Percentiles rank a stretch among this genome's conserved stretches.
These are phyloP conservation scores for Emiliania huxleyi DNA, from an alignment of 78 protist genomes.

Conservation along the genomic window DNA sequence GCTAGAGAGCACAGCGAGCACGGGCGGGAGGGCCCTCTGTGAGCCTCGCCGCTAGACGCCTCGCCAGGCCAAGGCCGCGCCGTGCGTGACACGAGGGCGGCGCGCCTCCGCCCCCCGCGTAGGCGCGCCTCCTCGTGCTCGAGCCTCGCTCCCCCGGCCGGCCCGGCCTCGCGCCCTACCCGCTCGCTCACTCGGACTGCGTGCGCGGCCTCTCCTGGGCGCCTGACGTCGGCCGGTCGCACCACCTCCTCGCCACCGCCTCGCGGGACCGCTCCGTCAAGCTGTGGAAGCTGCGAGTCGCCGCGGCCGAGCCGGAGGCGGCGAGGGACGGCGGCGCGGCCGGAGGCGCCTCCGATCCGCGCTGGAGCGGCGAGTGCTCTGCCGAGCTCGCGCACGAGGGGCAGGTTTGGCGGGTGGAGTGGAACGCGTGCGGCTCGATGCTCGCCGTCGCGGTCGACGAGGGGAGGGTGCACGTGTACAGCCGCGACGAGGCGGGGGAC, in stretches of 20 bases:
- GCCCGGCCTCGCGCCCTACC: background rate
- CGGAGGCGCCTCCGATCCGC: slow-evolving; percentile 10
- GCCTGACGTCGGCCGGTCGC: slow-evolving; percentile 64
- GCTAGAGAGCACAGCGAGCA: too few species aligned
- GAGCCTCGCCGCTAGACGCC: too few species aligned
- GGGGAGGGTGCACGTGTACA: slow-evolving; percentile 78
- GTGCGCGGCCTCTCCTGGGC: slow-evolving; percentile 78
- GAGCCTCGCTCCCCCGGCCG: background rate
- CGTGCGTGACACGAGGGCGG: too few species aligned
- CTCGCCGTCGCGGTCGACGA: slow-evolving; percentile 87
- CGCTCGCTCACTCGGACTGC: slow-evolving; percentile 28
- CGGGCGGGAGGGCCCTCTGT: too few species aligned
- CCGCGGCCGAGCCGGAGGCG: background rate
- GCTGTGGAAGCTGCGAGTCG: slow-evolving; percentile 44
- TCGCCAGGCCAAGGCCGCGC: too few species aligned
- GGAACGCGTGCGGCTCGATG: slow-evolving; percentile 90
- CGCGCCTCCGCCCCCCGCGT: too few species aligned
- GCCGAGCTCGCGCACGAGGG: background rate
- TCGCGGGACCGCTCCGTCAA: slow-evolving; percentile 61
- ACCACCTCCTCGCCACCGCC: slow-evolving; percentile 79
- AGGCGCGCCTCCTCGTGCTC: background rate
- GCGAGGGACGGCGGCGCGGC: background rate
- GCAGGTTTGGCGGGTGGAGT: slow-evolving; percentile 77
- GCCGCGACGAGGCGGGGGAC: background rate
- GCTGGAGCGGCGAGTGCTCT: background rate